phyloP scores from a whole-genome alignment of 495 filamentous ascomycete genomes.

The Aspergillus nidulans region DNA sequence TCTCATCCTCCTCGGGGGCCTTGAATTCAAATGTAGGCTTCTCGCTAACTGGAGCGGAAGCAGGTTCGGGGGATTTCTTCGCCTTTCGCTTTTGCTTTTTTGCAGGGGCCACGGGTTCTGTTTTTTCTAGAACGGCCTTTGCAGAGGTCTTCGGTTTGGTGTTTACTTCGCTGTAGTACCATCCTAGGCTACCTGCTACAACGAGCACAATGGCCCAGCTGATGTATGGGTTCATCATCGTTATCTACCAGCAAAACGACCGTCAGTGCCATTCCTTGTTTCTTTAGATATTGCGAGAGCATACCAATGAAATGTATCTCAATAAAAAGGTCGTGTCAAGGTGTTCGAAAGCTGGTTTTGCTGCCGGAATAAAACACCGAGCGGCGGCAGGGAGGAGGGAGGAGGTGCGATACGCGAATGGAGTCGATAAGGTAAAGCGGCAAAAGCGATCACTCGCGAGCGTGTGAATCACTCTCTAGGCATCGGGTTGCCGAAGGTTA shows the following conservation, averaged over 20 bases:
- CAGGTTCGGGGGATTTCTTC: conserved; percentile 31
- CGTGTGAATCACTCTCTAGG: conserved; percentile 11
- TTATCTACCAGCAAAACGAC: conserved; percentile 5
- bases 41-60: conserved; percentile 23
- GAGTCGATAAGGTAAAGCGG: not conserved
- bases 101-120: conserved; percentile 25
- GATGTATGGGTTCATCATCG: conserved; percentile 45
- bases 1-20: conserved; percentile 35
- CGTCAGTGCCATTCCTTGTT: conserved; percentile 7
- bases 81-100: conserved; percentile 44
- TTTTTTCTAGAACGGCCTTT: conserved; percentile 32
- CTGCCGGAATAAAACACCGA: conserved; percentile 1
- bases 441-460: conserved; percentile 16
- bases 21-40: conserved; percentile 39
- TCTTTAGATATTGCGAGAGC: not conserved
- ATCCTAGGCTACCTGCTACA: conserved; percentile 43
- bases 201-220: conserved; percentile 57
- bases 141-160: conserved; percentile 32
- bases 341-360: not conserved
- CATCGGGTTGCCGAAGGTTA: conserved; percentile 14
- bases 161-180: conserved; percentile 42
- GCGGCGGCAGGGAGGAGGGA: not conserved
- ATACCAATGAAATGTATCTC: not conserved
- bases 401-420: not conserved
- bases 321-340: conserved; percentile 7